Evolutionary conservation across 2,329 filamentous ascomycete genomes (phyloP).

Genomic region (Neofusicoccum sp.): DNA sequence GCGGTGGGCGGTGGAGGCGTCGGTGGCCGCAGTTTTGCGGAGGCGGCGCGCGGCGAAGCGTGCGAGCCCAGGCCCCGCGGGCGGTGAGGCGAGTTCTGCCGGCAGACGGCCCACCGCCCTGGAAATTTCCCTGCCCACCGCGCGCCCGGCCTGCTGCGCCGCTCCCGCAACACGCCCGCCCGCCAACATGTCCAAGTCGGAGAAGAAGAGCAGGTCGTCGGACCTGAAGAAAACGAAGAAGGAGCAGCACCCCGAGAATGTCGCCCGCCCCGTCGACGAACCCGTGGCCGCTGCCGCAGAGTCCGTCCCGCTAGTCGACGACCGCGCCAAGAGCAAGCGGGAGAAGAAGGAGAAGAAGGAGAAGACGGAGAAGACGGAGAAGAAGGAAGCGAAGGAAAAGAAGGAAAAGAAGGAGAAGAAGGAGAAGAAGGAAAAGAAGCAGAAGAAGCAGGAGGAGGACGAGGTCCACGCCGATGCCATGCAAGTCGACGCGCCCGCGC

Average conservation of each 20-base stretch:
- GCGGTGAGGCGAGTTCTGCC: conserved; percentile 18
- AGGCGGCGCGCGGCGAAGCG: background rate
- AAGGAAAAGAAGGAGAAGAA: conserved; percentile 39
- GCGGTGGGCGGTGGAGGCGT: background rate
- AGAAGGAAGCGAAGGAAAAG: conserved; percentile 38
- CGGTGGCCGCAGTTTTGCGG: background rate
- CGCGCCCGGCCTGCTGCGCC: background rate
- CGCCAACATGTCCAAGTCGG: conserved; percentile 20
- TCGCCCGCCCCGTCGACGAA: background rate
- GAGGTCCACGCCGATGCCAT: background rate
- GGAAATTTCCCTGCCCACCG: conserved; percentile 10
- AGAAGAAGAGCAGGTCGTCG: conserved; percentile 27
- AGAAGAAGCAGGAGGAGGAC: background rate
- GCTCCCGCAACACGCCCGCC: background rate
- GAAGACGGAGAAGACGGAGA: background rate
- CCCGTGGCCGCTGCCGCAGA: background rate
- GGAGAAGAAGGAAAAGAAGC: conserved; percentile 20
- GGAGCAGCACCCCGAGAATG: background rate
- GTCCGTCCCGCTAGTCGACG: background rate
- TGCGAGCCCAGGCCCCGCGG: background rate
- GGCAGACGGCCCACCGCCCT: background rate
- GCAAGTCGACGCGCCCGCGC: background rate
- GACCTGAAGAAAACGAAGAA: conserved; percentile 23
- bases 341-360: background rate
- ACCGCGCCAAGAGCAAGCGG: background rate